Percentiles rank a stretch among this genome's conserved stretches.
phyloP scores from a whole-genome alignment of 208 protist genomes.

The Tritrichomonas foetus region DNA sequence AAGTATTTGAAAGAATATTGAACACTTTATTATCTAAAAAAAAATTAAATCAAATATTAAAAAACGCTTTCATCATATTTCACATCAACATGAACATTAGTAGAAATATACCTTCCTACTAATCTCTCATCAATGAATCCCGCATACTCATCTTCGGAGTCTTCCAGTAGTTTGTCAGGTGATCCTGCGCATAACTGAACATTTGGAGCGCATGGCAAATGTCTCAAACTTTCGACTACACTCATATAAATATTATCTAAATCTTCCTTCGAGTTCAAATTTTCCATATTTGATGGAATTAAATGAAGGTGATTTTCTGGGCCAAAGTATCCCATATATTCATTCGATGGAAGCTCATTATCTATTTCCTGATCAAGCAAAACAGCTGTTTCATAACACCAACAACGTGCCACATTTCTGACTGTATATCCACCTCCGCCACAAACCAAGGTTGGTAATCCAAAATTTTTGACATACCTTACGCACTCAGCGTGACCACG shows the following conservation, averaged over 20 bases:
- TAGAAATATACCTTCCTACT: too few species aligned
- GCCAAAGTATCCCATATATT: slow-evolving; percentile 68
- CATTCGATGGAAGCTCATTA: slow-evolving; percentile 45
- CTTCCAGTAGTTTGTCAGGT: background rate
- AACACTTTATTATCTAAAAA: too few species aligned
- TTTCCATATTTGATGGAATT: slow-evolving; percentile 67
- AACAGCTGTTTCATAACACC: slow-evolving; percentile 84
- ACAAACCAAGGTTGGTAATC: slow-evolving; percentile 82
- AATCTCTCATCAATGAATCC: too few species aligned
- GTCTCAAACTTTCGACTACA: background rate
- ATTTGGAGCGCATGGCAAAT: slow-evolving; percentile 1
- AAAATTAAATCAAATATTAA: too few species aligned
- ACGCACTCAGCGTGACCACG: slow-evolving; percentile 61
- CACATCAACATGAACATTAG: too few species aligned
- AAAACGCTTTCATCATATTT: too few species aligned
- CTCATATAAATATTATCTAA: background rate
- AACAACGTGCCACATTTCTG: slow-evolving; percentile 91
- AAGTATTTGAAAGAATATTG: too few species aligned
- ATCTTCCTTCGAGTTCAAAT: slow-evolving; percentile 59
- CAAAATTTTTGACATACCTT: slow-evolving; percentile 70
- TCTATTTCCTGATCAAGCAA: slow-evolving; percentile 43
- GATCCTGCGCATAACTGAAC: slow-evolving; percentile 6
- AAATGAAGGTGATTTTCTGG: slow-evolving; percentile 72
- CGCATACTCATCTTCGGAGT: background rate
- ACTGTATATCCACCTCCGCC: slow-evolving; percentile 98